A percentile compares a stretch with the other conserved stretches of the same genome.
Evolutionary conservation across 495 filamentous ascomycete species (phyloP).

Genomic region (Aspergillus wentii): DNA sequence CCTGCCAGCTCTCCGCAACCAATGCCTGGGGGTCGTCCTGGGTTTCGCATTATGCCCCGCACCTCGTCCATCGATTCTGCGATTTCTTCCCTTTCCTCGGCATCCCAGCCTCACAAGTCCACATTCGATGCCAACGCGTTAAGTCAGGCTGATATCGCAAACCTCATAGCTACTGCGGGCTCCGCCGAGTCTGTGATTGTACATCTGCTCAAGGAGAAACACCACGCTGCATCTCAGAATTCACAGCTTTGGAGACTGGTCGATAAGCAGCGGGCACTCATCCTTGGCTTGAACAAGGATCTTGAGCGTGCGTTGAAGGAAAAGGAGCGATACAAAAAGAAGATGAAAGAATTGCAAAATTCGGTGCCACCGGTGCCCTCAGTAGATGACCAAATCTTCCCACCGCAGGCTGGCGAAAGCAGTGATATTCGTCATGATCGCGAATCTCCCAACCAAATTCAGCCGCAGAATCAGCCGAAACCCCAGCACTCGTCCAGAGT

Average conservation of each 20-base stretch:
- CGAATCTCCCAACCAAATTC: not conserved
- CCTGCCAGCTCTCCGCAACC: conserved; percentile 27
- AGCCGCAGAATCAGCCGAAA: not conserved
- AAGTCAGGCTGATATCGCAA: conserved; percentile 59
- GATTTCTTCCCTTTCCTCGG: conserved; percentile 79
- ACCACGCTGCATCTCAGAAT: conserved; percentile 82
- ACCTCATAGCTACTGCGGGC: conserved; percentile 75
- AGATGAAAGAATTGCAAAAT: conserved; percentile 69
- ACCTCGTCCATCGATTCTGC: conserved; percentile 95
- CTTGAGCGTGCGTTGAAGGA: conserved; percentile 88
- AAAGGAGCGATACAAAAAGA: conserved; percentile 90
- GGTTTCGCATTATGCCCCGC: conserved; percentile 54
- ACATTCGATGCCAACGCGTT: conserved; percentile 52
- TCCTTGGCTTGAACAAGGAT: conserved; percentile 91
- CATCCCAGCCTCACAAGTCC: conserved; percentile 57
- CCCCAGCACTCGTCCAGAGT: too few relatives aligned
- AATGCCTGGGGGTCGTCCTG: conserved; percentile 26
- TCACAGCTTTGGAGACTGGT: conserved; percentile 91
- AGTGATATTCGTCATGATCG: conserved; percentile 3
- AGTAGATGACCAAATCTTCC: conserved; percentile 12
- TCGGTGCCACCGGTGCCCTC: conserved; percentile 45
- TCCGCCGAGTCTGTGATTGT: conserved; percentile 86
- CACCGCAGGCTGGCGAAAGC: not conserved
- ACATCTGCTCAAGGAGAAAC: conserved; percentile 86
- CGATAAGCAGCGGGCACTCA: conserved; percentile 92